phyloP scores from a whole-genome alignment of 257 asterid genomes.

The Verbena officinalis region DNA sequence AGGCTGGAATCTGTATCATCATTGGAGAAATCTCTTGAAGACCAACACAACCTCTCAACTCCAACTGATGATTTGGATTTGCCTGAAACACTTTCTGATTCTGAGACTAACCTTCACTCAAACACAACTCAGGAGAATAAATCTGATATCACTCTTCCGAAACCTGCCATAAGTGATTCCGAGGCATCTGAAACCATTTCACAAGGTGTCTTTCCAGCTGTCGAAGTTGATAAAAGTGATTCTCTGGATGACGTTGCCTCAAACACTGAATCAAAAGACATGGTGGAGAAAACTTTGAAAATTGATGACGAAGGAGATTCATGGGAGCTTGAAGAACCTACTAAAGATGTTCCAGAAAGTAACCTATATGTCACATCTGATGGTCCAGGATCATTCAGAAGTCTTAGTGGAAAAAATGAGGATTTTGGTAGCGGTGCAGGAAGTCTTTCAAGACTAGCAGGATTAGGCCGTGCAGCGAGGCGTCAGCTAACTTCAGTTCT shows the following conservation, averaged over 20 bases:
- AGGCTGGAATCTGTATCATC: conserved; percentile 40
- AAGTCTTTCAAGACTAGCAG: conserved; percentile 84
- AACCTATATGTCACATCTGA: conserved; percentile 56
- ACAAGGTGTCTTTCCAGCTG: conserved; percentile 38
- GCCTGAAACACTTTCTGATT: conserved; percentile 64
- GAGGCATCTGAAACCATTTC: conserved; percentile 38
- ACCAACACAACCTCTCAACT: conserved; percentile 38
- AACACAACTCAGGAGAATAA: conserved; percentile 54
- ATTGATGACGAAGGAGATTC: conserved; percentile 50
- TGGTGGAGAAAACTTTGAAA: conserved; percentile 48
- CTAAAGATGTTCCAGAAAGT: conserved; percentile 53
- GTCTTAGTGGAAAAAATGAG: conserved; percentile 67
- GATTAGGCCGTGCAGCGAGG: conserved; percentile 96
- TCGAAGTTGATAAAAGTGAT: conserved; percentile 45
- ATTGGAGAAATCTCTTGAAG: conserved; percentile 43
- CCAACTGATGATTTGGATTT: conserved; percentile 47
- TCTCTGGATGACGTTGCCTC: conserved; percentile 29
- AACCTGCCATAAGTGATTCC: conserved; percentile 32
- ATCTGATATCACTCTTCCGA: conserved; percentile 45
- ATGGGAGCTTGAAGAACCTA: conserved; percentile 65
- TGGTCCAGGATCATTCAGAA: conserved; percentile 82
- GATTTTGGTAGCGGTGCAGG: conserved; percentile 88
- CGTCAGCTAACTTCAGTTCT: conserved; percentile 71
- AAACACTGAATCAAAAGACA: conserved; percentile 39
- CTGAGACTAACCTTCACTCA: conserved; percentile 42